Conservation (phyloP, 2,329 filamentous ascomycete species). For the Trichoderma hamatum region DNA sequence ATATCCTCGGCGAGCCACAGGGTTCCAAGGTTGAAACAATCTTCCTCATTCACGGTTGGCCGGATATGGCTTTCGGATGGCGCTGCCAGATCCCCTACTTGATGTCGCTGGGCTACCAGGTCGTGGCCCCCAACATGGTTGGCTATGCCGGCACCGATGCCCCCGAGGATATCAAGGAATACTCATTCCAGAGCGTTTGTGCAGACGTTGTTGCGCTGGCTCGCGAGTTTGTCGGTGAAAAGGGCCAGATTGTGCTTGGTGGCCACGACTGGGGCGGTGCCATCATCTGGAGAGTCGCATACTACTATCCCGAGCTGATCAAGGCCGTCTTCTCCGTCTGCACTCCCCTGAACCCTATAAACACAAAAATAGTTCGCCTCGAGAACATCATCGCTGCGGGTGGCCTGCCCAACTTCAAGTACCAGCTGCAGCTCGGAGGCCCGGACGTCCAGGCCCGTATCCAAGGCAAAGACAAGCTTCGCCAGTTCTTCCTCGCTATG, state of each 20-base stretch:
- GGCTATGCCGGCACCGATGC: slow-evolving; percentile 81
- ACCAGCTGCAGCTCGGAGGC: slow-evolving; percentile 79
- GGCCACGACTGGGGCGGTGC: slow-evolving; percentile 93
- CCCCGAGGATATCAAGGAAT: slow-evolving; percentile 63
- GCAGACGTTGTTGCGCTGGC: slow-evolving; percentile 77
- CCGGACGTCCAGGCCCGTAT: slow-evolving; percentile 65
- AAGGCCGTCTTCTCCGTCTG: slow-evolving; percentile 78
- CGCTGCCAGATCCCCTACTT: slow-evolving; percentile 84
- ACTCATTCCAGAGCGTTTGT: slow-evolving; percentile 71
- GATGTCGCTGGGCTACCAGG: slow-evolving; percentile 70
- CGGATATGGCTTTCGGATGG: slow-evolving; percentile 84
- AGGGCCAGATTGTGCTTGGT: slow-evolving; percentile 71
- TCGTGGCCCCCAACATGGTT: slow-evolving; percentile 83
- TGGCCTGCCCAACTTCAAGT: slow-evolving; percentile 70
- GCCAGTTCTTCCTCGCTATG: slow-evolving; percentile 69
- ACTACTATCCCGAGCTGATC: slow-evolving; percentile 74
- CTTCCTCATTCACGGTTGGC: slow-evolving; percentile 73
- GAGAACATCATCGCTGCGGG: slow-evolving; percentile 60
- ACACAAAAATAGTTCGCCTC: slow-evolving; percentile 55
- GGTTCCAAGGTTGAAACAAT: slow-evolving; percentile 51
- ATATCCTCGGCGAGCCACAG: slow-evolving; percentile 58
- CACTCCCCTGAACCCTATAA: slow-evolving; percentile 69
- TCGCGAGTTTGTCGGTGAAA: slow-evolving; percentile 51
- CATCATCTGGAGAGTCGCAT: slow-evolving; percentile 72
- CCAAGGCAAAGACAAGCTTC: slow-evolving; percentile 63